These are phyloP conservation scores for Podaxis mareebaensis DNA, from an alignment of 768 basidiomycete genomes.

Conservation along the genomic window DNA sequence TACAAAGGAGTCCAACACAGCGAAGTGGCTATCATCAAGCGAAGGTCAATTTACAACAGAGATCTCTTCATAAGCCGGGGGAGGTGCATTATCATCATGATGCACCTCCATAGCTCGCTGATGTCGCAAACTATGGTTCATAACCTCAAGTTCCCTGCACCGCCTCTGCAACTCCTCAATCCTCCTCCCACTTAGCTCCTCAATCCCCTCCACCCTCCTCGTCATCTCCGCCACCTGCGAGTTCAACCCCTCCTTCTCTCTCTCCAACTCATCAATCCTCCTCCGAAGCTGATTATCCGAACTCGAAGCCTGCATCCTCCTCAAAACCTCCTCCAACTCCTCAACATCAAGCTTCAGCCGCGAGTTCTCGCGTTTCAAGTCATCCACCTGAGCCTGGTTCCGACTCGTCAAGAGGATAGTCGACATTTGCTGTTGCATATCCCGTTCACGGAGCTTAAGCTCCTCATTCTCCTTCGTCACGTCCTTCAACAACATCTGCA, in stretches of 20 bases:
- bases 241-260: slow-evolving; percentile 39
- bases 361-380: slow-evolving; percentile 34
- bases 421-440: slow-evolving; percentile 38
- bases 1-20: too few relatives aligned
- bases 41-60: slow-evolving; percentile 15
- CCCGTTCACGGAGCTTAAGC: slow-evolving; percentile 34
- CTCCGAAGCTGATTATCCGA: slow-evolving; percentile 27
- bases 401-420: slow-evolving; percentile 33
- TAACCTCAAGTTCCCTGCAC: slow-evolving; percentile 28
- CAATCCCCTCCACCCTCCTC: slow-evolving; percentile 22
- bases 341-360: slow-evolving; percentile 29
- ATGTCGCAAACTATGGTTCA: slow-evolving; percentile 15
- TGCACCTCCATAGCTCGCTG: slow-evolving; percentile 9
- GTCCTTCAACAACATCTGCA: slow-evolving; percentile 37
- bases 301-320: slow-evolving; percentile 30
- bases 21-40: too few relatives aligned
- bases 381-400: slow-evolving; percentile 32
- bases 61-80: slow-evolving; percentile 35
- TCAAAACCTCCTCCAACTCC: slow-evolving; percentile 33
- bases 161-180: slow-evolving; percentile 28
- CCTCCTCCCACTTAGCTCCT: slow-evolving; percentile 27
- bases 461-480: slow-evolving; percentile 42
- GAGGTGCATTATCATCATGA: slow-evolving; percentile 30
- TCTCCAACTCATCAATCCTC: slow-evolving; percentile 27
- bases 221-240: slow-evolving; percentile 29